Evolutionary conservation across 345 rosid genomes (phyloP).

Genomic region (Eucalyptus guilfoylei): DNA sequence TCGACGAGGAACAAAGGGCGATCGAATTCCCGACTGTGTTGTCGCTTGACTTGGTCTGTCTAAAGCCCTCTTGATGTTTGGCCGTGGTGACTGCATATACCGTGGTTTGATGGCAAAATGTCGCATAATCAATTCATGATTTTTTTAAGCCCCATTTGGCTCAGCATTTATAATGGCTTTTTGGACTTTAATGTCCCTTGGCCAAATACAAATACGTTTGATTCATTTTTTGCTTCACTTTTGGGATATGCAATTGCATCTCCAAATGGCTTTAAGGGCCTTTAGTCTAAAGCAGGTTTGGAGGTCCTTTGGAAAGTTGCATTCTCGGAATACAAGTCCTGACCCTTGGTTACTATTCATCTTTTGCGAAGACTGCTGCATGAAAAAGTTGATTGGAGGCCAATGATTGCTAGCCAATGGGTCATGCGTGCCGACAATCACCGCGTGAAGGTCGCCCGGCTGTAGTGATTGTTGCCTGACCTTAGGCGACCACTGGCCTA

Average conservation of each 20-base stretch:
- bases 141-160: not conserved
- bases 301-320: fast-evolving
- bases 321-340: fast-evolving
- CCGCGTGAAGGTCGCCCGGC: fast-evolving
- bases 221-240: too few species aligned
- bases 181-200: too few species aligned
- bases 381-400: fast-evolving
- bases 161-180: too few species aligned
- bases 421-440: fast-evolving
- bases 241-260: fast-evolving
- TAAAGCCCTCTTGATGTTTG: not conserved
- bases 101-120: not conserved
- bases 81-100: not conserved
- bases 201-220: fast-evolving
- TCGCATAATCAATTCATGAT: fast-evolving
- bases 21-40: not conserved
- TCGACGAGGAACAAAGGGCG: not conserved
- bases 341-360: too few species aligned
- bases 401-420: fast-evolving
- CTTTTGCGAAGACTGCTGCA: fast-evolving
- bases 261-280: fast-evolving
- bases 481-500: fast-evolving
- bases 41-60: not conserved
- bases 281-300: fast-evolving
- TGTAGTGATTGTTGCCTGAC: fast-evolving